Conservation (phyloP, 371 early-diverging fungal genomes). For the Mortierella sp. region DNA sequence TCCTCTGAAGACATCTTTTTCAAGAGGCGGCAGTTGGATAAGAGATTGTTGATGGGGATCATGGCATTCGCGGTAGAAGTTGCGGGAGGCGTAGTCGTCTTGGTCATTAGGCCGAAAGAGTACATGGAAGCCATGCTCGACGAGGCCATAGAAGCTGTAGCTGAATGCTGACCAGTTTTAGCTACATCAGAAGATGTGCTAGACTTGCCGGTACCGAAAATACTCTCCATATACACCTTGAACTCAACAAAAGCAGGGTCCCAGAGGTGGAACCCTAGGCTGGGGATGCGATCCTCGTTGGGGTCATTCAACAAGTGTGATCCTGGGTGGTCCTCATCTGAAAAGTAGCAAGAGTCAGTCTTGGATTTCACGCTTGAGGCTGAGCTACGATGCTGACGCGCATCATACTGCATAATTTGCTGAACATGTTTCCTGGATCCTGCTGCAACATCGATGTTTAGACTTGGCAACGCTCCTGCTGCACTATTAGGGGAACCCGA, state of each 20-base stretch:
- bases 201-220: constrained; percentile 21
- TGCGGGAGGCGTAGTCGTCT: constrained; percentile 7
- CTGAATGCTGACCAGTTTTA: constrained; percentile 12
- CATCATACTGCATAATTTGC: constrained; percentile 41
- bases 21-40: constrained; percentile 47
- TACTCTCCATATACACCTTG: constrained; percentile 42
- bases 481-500: constrained; percentile 5
- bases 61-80: constrained; percentile 23
- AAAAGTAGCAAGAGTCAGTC: constrained; percentile 56
- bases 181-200: neutral
- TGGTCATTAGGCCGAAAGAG: constrained; percentile 45
- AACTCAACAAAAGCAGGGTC: constrained; percentile 55
- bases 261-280: constrained; percentile 55
- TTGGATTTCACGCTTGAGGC: constrained; percentile 50
- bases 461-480: constrained; percentile 2
- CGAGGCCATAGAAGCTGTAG: constrained; percentile 10
- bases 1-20: constrained; percentile 54
- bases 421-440: constrained; percentile 44
- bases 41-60: constrained; percentile 46
- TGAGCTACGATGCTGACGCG: constrained; percentile 46
- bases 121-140: constrained; percentile 40
- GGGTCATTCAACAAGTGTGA: constrained; percentile 46
- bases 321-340: constrained; percentile 56
- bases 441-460: constrained; percentile 20
- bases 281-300: constrained; percentile 49